Base-by-base conservation (phyloP, 257 asterid genomes). In the Primulina eburnea region DNA sequence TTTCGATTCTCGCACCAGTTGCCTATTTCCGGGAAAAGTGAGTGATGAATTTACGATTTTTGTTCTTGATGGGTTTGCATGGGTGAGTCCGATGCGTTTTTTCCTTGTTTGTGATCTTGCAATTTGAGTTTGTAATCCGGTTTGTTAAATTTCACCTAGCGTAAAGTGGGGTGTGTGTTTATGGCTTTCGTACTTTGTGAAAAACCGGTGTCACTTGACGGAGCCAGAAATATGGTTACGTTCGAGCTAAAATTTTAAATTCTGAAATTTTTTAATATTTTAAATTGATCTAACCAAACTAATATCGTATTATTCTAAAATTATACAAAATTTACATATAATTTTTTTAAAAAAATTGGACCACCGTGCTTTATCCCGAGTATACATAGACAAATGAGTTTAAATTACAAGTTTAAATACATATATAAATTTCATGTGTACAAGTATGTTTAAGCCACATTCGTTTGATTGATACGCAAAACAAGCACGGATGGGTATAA, bases 11-110 rank as follows among this genome's bases (percentile, higher is more conserved):
- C 29, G 95, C 95, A 32, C 99, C 97, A 3, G 76, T 89, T 1
- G 99, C 99, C 73, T 94, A 86, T 81, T 62, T 89, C 60, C 95
- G 92, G 61, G 99, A 94, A 81, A 89, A 83, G 97, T 94, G 21
- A 64, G 93, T 6, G 38, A 6, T 52, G 64, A 52, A n/a, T 61
- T 63, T 59, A 28, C 21, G 21, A 50, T 5, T 50, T 50, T 50
- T 50, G 28, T 40, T 70, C 52, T 30, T 47, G 58, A 52, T 34
- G 58, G 35, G 47, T 50, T 29, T 68, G 71, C 67, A 26, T 62
- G 56, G 68, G 12, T 52, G 67, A 68, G 53, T 71, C 50, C 69
- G 70, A 60, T 62, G 76, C 9, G 58, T 32, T 60, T 52, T 29
- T 62, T 63, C 65, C 76, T 26, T 65, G 57, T 73, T 72, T 33